A percentile compares a stretch with the other conserved stretches of the same genome.
Conservation (phyloP, 345 rosid genomes). For the Bretschneidera sinensis region DNA sequence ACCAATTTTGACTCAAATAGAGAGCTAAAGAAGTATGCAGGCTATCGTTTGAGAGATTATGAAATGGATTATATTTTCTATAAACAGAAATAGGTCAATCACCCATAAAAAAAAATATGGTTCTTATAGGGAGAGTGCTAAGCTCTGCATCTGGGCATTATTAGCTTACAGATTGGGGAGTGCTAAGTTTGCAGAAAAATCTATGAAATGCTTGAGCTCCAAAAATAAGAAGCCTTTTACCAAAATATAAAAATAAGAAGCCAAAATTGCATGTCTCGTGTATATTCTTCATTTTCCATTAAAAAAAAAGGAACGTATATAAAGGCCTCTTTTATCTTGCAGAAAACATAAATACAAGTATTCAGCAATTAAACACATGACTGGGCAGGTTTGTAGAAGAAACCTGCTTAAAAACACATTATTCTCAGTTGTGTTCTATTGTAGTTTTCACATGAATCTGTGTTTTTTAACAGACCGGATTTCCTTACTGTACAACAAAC, state of each 20-base stretch:
- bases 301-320: background rate
- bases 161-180: no score
- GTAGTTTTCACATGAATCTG: constrained; percentile 4
- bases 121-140: no score
- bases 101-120: no score
- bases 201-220: background rate
- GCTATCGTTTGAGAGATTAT: no score
- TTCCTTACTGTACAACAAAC: constrained; percentile 36
- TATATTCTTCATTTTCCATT: background rate
- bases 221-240: background rate
- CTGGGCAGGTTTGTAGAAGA: no score
- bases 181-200: background rate
- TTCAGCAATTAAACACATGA: constrained; percentile 18
- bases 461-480: no score
- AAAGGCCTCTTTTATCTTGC: background rate
- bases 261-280: constrained; percentile 8
- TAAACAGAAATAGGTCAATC: no score
- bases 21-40: no score
- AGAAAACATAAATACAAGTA: constrained; percentile 8
- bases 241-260: background rate
- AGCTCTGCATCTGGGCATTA: no score
- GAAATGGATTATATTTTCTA: no score
- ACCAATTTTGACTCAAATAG: no score
- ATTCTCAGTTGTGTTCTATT: constrained; percentile 1
- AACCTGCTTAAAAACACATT: constrained; percentile 6